phyloP scores from a whole-genome alignment of 441 rosid genomes.

The Gossypium davidsonii region DNA sequence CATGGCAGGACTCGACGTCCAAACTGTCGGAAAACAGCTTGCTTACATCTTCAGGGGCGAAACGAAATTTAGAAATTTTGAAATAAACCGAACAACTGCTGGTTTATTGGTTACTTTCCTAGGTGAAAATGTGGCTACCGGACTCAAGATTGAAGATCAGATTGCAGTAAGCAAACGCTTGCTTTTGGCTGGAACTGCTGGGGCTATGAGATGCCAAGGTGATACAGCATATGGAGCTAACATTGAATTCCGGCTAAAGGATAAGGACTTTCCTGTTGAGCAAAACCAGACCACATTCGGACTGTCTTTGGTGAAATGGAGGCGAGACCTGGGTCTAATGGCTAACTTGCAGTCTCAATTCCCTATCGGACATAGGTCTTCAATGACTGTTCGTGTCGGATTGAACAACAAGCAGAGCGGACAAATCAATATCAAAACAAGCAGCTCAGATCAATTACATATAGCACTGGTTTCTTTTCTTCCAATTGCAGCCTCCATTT shows the following conservation, averaged over 20 bases:
- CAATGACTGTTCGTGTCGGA: conserved; percentile 36
- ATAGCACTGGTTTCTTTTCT: conserved; percentile 35
- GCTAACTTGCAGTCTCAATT: conserved; percentile 51
- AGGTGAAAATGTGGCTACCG: conserved; percentile 46
- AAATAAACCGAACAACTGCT: conserved; percentile 41
- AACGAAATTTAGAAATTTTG: conserved; percentile 40
- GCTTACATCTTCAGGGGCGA: conserved; percentile 49
- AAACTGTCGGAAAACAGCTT: conserved; percentile 48
- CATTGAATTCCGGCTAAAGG: conserved; percentile 34
- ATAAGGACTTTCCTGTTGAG: conserved; percentile 34
- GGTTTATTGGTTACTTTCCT: conserved; percentile 40
- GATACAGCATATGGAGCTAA: conserved; percentile 51
- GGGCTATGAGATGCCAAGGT: conserved; percentile 33
- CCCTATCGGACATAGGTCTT: conserved; percentile 33
- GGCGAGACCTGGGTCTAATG: conserved; percentile 32
- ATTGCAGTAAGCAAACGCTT: conserved; percentile 41
- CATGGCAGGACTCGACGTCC: conserved; percentile 57
- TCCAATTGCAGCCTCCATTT: conserved; percentile 29
- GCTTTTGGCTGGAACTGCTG: conserved; percentile 39
- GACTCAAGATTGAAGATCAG: conserved; percentile 53
- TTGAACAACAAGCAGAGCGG: conserved; percentile 50
- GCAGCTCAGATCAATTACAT: conserved; percentile 44
- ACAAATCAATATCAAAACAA: conserved; percentile 37
- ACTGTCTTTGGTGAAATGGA: conserved; percentile 43
- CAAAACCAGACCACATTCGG: conserved; percentile 36